A percentile compares a stretch with the other conserved stretches of the same genome.
Conservation (phyloP, 1,139 yeast genomes). For the Meyerozyma elateridarum region DNA sequence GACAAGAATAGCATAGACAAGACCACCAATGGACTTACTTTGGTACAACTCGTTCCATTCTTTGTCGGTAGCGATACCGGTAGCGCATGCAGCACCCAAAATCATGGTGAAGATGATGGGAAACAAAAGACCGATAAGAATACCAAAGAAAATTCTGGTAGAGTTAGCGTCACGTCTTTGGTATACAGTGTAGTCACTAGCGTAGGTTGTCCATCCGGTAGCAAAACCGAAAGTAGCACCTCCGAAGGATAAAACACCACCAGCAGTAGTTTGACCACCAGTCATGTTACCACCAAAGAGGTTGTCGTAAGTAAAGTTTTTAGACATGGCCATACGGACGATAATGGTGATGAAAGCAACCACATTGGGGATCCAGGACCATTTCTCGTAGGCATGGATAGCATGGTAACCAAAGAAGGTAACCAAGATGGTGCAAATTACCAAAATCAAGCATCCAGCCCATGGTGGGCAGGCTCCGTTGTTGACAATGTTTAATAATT, state of each 20-base stretch:
- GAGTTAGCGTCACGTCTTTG: constrained; percentile 61
- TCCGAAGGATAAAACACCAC: constrained; percentile 77
- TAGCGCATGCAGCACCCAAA: constrained; percentile 84
- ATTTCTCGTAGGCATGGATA: constrained; percentile 78
- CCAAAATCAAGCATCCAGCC: constrained; percentile 82
- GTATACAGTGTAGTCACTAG: constrained; percentile 89
- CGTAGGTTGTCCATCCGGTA: constrained; percentile 92
- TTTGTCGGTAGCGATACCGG: constrained; percentile 48
- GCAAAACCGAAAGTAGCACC: constrained; percentile 85
- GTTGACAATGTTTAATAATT: constrained; percentile 73
- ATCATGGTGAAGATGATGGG: constrained; percentile 73
- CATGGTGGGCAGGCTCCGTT: constrained; percentile 72
- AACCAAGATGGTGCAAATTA: constrained; percentile 63
- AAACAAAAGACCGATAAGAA: constrained; percentile 55
- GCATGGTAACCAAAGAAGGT: constrained; percentile 84
- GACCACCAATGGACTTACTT: constrained; percentile 69
- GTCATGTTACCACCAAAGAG: constrained; percentile 22
- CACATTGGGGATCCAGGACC: constrained; percentile 83
- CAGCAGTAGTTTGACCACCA: constrained; percentile 63
- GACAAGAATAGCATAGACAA: constrained; percentile 72
- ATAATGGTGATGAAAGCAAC: constrained; percentile 71
- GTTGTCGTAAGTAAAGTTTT: constrained; percentile 42
- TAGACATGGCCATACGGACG: constrained; percentile 66
- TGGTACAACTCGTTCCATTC: constrained; percentile 51
- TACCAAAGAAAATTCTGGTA: constrained; percentile 55